Percentiles rank a stretch among this genome's conserved stretches.
Conservation (phyloP, 2,329 filamentous ascomycete genomes). For the Pseudogymnoascus sp. region DNA sequence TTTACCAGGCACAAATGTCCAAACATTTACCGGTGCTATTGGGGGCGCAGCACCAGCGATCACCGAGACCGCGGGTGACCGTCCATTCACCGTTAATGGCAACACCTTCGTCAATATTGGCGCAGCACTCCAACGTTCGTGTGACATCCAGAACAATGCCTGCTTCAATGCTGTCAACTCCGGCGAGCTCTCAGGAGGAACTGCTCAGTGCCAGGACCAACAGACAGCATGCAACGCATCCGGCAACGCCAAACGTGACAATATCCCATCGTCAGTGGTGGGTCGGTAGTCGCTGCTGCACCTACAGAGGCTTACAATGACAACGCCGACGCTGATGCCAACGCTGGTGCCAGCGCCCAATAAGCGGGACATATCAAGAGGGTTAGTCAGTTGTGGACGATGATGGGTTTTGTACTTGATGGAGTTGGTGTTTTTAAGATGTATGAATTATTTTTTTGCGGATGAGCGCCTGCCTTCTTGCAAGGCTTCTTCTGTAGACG, state of each 20-base stretch:
- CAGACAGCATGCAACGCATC: constrained; percentile 35
- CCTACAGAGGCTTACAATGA: constrained; percentile 26
- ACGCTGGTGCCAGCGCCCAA: not conserved
- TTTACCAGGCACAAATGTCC: constrained; percentile 27
- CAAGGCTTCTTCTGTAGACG: not conserved
- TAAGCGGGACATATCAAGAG: not conserved
- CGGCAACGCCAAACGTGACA: constrained; percentile 15
- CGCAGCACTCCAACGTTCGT: constrained; percentile 51
- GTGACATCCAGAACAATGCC: constrained; percentile 53
- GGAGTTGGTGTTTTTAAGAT: constrained; percentile 2
- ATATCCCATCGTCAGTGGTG: constrained; percentile 14
- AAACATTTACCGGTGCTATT: constrained; percentile 38
- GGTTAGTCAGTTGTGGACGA: not conserved
- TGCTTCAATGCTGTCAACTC: constrained; percentile 50
- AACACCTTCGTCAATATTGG: constrained; percentile 48
- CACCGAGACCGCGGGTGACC: constrained; percentile 37
- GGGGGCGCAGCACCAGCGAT: constrained; percentile 42
- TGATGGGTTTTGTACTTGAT: not conserved
- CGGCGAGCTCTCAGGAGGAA: constrained; percentile 34
- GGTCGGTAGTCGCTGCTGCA: not conserved
- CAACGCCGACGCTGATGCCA: constrained; percentile 9
- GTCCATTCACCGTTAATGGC: constrained; percentile 49
- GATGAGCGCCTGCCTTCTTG: not conserved
- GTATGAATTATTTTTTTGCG: not conserved
- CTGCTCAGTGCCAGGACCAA: constrained; percentile 48